These are phyloP conservation scores for Acacia melanoxylon DNA, from an alignment of 306 rosid species.

Conservation along the genomic window DNA sequence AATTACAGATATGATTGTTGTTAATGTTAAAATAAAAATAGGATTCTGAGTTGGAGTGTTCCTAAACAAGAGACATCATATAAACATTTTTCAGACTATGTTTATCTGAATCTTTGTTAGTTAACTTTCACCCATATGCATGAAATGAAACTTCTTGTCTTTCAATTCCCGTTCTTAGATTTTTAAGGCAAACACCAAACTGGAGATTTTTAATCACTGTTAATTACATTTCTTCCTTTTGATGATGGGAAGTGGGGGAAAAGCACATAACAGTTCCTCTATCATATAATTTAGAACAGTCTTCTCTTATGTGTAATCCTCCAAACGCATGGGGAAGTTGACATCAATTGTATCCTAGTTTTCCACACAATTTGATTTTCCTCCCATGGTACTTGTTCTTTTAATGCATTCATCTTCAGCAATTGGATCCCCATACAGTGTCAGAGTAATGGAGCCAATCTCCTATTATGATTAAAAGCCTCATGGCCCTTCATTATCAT, in stretches of 20 bases:
- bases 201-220: too few species aligned
- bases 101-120: background rate
- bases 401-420: background rate
- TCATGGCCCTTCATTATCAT: background rate
- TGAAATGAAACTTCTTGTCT: background rate
- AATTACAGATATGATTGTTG: background rate
- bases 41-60: conserved; percentile 13
- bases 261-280: background rate
- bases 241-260: background rate
- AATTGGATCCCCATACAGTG: background rate
- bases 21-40: background rate
- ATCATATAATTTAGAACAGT: too few species aligned
- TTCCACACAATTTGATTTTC: too few species aligned
- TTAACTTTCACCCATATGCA: background rate
- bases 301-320: too few species aligned
- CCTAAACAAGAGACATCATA: background rate
- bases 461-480: background rate
- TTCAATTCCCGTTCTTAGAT: background rate
- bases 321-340: too few species aligned
- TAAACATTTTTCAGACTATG: too few species aligned
- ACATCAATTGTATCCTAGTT: too few species aligned
- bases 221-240: too few species aligned
- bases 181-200: background rate
- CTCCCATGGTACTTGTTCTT: background rate
- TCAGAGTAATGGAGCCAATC: background rate